A percentile compares a stretch with the other conserved stretches of the same genome.
These are phyloP conservation scores for Phaffomyces thermotolerans DNA, from an alignment of 805 yeast species.

Conservation along the genomic window DNA sequence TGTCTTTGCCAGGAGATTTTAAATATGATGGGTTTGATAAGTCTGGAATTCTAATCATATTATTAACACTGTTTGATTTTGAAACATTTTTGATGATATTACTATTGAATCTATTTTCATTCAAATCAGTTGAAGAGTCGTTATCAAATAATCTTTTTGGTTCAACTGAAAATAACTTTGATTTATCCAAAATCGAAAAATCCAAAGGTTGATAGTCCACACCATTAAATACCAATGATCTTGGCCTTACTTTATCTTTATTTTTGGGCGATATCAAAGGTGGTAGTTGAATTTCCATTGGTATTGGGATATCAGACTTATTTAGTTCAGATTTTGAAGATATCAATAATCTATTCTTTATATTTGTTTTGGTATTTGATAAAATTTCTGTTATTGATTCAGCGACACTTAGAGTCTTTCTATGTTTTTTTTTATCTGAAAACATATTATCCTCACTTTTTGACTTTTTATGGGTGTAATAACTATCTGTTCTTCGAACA, in stretches of 20 bases:
- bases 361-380: constrained; percentile 6
- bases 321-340: constrained; percentile 31
- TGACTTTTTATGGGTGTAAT: background rate
- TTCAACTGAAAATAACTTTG: background rate
- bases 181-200: background rate
- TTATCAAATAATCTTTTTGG: background rate
- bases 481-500: background rate
- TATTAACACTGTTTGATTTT: background rate
- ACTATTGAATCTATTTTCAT: too few species aligned
- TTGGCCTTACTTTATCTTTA: constrained; percentile 21
- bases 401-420: constrained; percentile 8
- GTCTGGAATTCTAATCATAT: constrained; percentile 11
- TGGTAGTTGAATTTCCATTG: constrained; percentile 30
- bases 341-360: constrained; percentile 24
- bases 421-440: constrained; percentile 4
- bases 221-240: constrained; percentile 31
- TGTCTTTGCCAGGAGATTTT: background rate
- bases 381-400: constrained; percentile 18
- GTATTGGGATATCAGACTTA: constrained; percentile 28
- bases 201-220: constrained; percentile 26
- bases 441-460: background rate
- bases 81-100: background rate
- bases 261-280: constrained; percentile 31
- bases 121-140: too few species aligned
- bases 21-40: background rate